Evolutionary conservation across 805 yeast species (phyloP), one percentile per base, ranked within the genome.

Genomic region (Candida ortonii): DNA sequence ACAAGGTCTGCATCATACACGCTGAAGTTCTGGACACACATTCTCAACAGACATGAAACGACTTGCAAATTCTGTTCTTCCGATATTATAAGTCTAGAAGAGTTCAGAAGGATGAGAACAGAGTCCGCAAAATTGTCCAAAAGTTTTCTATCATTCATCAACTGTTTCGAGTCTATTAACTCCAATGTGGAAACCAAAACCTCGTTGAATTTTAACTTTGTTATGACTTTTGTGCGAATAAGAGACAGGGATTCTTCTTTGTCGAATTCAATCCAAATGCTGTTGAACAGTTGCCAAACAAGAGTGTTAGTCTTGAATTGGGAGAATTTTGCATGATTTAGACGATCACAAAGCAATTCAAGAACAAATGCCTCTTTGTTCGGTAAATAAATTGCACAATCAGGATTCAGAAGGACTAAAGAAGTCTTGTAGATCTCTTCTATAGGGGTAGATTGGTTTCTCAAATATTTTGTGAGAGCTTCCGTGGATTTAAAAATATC

Each of bases 271-370:
- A 16, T 19, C 65, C 63, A 60, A 2, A 49, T 36, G 13, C 50
- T 45, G 16, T 67, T 50, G 45, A 77, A 69, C 7, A 80, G 54
- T 9, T 41, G 37, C 90, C 90, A 83, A 2, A 73, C 57, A 2
- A 53, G 48, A 1, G 50, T 36, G 34, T 61, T 57, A n/a, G 37
- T 51, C 46, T 69, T 76, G 64, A 77, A 78, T 5, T 50, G 41
- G 2, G 54, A 41, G n/a, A 57, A 53, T 28, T 66, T 67, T 7
- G 44, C 40, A 36, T 78, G 84, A 37, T 71, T 70, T 49, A 82
- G 55, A 35, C 88, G 63, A 49, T 80, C 86, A 33, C 75, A 65
- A 1, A 82, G 41, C 21, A 83, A 61, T 30, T 78, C 84, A 31
- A 80, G 63, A 3, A 80, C 59, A 43, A 83, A 83, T 1, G 57